A percentile compares a stretch with the other conserved stretches of the same genome.
These are phyloP conservation scores for Alternaria sp. DNA, from an alignment of 2,329 filamentous ascomycete species.

Conservation along the genomic window DNA sequence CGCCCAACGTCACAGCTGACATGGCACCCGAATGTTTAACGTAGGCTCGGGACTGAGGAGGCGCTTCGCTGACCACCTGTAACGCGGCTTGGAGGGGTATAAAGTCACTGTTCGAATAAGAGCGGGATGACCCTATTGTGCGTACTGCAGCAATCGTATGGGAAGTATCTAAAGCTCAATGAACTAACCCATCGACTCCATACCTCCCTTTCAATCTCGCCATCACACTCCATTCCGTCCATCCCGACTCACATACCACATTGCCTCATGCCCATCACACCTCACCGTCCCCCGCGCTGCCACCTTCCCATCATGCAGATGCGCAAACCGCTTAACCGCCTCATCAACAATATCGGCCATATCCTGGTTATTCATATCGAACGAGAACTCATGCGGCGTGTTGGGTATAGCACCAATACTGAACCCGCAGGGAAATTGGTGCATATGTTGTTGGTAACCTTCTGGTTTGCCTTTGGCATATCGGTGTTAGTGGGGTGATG, in stretches of 20 bases:
- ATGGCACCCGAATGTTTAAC: too few species aligned
- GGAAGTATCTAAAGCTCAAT: too few species aligned
- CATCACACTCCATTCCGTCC: neutral
- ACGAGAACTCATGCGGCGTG: slow-evolving; percentile 18
- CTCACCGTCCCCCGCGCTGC: slow-evolving; percentile 25
- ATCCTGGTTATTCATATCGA: slow-evolving; percentile 31
- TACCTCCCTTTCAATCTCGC: neutral
- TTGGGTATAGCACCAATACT: slow-evolving; percentile 20
- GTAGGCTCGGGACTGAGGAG: too few species aligned
- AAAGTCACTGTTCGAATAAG: too few species aligned
- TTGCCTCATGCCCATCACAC: slow-evolving; percentile 21
- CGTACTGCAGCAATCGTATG: too few species aligned
- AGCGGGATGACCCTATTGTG: too few species aligned
- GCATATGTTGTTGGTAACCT: slow-evolving; percentile 23
- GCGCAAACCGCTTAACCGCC: slow-evolving; percentile 23
- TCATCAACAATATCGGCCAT: slow-evolving; percentile 32
- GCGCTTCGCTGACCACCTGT: too few species aligned
- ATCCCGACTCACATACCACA: slow-evolving; percentile 22
- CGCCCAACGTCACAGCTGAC: too few species aligned
- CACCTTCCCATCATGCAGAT: slow-evolving; percentile 21
- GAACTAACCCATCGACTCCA: too few species aligned
- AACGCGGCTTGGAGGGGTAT: too few species aligned
- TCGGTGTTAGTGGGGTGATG: neutral
- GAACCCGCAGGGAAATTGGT: slow-evolving; percentile 19
- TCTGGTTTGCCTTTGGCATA: slow-evolving; percentile 12